Evolutionary conservation across 2,329 filamentous ascomycete species (phyloP), one percentile per base, ranked within the genome.

Genomic region (Diaporthe velutina): DNA sequence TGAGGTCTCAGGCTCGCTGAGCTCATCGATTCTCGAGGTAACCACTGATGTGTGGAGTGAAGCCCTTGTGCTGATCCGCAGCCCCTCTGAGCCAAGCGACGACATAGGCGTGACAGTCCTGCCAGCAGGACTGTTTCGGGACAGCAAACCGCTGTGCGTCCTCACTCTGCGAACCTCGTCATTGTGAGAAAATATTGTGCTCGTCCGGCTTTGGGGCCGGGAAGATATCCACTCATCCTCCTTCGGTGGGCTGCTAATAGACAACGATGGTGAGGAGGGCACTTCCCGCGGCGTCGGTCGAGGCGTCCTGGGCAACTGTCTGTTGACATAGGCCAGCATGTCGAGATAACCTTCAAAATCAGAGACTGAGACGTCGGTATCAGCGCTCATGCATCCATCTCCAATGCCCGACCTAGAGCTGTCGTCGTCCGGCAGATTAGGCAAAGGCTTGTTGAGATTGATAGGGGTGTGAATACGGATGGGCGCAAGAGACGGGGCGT

Each of bases 151-250:
- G 15, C 58, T 55, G n/a, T 64, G 45, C 1, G 71, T 42, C 25
- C 38, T 67, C 15, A 73, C 48, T 22, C 71, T 50, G 40, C 71
- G 60, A 2, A 68, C 58, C 50, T 73, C 71, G 38, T 73, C 71
- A 58, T 61, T 57, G 17, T 33, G 54, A 22, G 50, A 64, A 35
- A 57, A 52, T 2, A 52, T 17, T 28, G 60, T 66, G 40, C 71
- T 73, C 5, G 48, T 19, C 25, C 60, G 50, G 61, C 71, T 73
- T 7, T 33, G 33, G 48, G 60, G 50, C 19, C 71, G 45, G 7
- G 71, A 66, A 13, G 71, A 54, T 30, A 73, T 73, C 71, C 71
- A 73, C 4, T 73, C 71, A 25, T 73, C 58, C 50, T 73, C 71
- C 25, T 58, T 73, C 4, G 52, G 60, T 10, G 71, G 71, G 17